These are phyloP conservation scores for Pseudogymnoascus sp. DNA, from an alignment of 2,329 filamentous ascomycete genomes.

Conservation along the genomic window DNA sequence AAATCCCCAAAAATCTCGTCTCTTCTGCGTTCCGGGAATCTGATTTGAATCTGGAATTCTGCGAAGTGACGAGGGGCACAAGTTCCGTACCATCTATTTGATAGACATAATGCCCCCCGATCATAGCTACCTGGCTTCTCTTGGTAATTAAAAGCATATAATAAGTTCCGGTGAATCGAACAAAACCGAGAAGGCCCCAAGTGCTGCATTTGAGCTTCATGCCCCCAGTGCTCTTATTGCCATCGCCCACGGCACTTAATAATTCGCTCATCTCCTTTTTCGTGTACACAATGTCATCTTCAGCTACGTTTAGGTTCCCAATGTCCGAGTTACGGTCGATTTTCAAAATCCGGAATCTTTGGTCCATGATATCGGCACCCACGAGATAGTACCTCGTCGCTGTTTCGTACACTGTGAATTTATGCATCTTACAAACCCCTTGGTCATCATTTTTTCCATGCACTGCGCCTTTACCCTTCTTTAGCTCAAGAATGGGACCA, in stretches of 20 bases:
- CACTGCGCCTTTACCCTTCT: conserved; percentile 25
- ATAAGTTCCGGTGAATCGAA: conserved; percentile 88
- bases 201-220: conserved; percentile 82
- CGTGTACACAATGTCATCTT: conserved; percentile 92
- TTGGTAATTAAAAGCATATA: conserved; percentile 98
- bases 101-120: conserved; percentile 93
- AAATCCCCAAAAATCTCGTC: conserved; percentile 74
- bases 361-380: conserved; percentile 82
- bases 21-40: conserved; percentile 79
- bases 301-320: conserved; percentile 72
- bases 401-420: conserved; percentile 96
- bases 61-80: conserved; percentile 70
- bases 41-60: conserved; percentile 58
- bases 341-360: conserved; percentile 82
- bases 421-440: conserved; percentile 65
- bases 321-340: conserved; percentile 81
- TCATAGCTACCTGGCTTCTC: conserved; percentile 88
- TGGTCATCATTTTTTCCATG: conserved; percentile 33
- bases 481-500: conserved; percentile 34
- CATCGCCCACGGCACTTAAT: conserved; percentile 89
- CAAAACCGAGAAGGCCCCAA: conserved; percentile 92
- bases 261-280: conserved; percentile 87
- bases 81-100: conserved; percentile 91
- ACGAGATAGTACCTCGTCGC: conserved; percentile 89
- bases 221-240: conserved; percentile 83